These are phyloP conservation scores for Penicillium fimorum DNA, from an alignment of 495 filamentous ascomycete species.

Conservation along the genomic window DNA sequence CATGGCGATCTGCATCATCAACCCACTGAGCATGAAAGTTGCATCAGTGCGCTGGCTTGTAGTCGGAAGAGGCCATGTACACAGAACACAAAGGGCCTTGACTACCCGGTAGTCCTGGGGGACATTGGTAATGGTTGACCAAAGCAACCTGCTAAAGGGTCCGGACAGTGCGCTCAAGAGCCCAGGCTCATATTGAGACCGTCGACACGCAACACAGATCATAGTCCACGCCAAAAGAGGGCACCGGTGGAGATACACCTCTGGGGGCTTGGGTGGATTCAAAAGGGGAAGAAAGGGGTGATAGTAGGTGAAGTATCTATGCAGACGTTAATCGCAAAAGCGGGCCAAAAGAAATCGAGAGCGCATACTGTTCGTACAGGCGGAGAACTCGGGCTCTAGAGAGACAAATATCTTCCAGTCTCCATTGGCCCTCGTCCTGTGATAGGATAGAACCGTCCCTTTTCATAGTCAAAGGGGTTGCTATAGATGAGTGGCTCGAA, in stretches of 20 bases:
- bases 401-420: constrained; percentile 44
- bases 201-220: constrained; percentile 75
- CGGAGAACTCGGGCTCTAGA: constrained; percentile 39
- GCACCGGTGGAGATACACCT: constrained; percentile 72
- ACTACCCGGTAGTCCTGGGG: constrained; percentile 85
- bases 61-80: constrained; percentile 88
- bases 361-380: constrained; percentile 45
- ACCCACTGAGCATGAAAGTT: constrained; percentile 83
- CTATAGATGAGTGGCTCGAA: constrained; percentile 29
- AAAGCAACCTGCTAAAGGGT: constrained; percentile 72
- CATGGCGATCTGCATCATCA: constrained; percentile 95
- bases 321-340: constrained; percentile 11
- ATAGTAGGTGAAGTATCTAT: constrained; percentile 71
- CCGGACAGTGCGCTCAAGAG: constrained; percentile 67
- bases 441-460: constrained; percentile 43
- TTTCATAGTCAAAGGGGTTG: constrained; percentile 41
- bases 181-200: constrained; percentile 64
- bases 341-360: not conserved
- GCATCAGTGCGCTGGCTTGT: constrained; percentile 83
- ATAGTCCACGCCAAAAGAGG: constrained; percentile 85
- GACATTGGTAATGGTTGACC: constrained; percentile 76
- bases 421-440: constrained; percentile 41
- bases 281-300: constrained; percentile 85
- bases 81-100: constrained; percentile 85
- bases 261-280: constrained; percentile 66